A percentile compares a stretch with the other conserved stretches of the same genome.
phyloP scores from a whole-genome alignment of 2,329 filamentous ascomycete species.

The Podosphaera leucotricha region DNA sequence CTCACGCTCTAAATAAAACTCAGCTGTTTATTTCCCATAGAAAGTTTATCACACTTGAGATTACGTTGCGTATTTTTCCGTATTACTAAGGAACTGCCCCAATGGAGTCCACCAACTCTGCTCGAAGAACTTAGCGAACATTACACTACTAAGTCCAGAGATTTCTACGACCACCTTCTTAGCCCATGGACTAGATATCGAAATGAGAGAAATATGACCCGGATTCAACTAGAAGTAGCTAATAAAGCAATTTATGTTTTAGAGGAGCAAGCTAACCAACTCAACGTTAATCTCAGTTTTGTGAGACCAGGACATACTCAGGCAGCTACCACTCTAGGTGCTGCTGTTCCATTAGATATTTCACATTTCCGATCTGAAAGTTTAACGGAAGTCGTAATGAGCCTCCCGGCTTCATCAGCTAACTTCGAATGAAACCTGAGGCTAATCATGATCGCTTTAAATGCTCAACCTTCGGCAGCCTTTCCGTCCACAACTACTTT shows the following conservation, averaged over 20 bases:
- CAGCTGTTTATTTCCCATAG: no score
- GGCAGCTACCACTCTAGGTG: no score
- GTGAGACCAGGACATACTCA: constrained; percentile 11
- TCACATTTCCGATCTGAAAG: neutral
- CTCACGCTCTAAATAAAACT: no score
- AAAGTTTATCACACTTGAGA: no score
- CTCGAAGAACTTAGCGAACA: no score
- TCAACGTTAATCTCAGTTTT: neutral
- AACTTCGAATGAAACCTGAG: neutral
- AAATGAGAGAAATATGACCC: neutral
- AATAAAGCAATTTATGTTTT: neutral
- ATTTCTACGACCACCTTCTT: no score
- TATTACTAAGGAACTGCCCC: no score
- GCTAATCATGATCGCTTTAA: neutral
- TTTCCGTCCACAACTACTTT: neutral
- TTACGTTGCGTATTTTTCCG: no score
- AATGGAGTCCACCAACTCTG: no score
- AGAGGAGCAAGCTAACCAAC: neutral
- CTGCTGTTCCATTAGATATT: no score
- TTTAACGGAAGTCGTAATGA: neutral
- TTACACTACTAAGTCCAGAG: no score
- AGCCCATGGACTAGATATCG: neutral
- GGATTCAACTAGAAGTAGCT: neutral
- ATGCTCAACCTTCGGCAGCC: no score
- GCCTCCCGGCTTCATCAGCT: neutral